These are phyloP conservation scores for Acer yangbiense DNA, from an alignment of 345 rosid species.

Conservation along the genomic window DNA sequence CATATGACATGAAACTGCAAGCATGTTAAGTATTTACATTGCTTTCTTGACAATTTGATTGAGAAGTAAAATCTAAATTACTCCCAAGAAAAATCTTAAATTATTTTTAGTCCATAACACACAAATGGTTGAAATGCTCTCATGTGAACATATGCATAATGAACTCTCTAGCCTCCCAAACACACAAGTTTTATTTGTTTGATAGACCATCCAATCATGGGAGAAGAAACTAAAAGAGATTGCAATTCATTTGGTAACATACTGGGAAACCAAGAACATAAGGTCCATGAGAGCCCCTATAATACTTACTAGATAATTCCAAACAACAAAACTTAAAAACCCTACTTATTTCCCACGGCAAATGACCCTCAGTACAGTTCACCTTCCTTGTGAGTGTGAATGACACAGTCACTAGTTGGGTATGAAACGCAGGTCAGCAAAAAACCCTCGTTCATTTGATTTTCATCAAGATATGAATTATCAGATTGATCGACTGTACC, in stretches of 20 bases:
- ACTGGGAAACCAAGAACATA: background rate
- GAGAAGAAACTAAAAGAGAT: background rate
- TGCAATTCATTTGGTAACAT: background rate
- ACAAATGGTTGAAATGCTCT: no score
- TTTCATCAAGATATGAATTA: conserved; percentile 78
- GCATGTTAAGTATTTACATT: background rate
- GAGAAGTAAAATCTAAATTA: background rate
- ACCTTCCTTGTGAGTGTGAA: conserved; percentile 79
- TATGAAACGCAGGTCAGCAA: conserved; percentile 75
- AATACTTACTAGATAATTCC: background rate
- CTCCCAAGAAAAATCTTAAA: background rate
- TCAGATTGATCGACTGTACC: conserved; percentile 83
- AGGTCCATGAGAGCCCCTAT: background rate
- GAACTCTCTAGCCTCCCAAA: background rate
- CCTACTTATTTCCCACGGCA: background rate
- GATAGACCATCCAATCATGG: background rate
- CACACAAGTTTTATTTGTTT: background rate
- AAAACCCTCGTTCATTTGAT: conserved; percentile 56
- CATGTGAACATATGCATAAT: background rate
- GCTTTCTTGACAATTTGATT: background rate
- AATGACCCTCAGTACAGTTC: conserved; percentile 49
- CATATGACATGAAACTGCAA: no score
- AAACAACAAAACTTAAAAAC: background rate
- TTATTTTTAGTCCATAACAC: background rate
- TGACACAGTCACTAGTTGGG: conserved; percentile 76